Percentiles rank a stretch among this genome's conserved stretches.
Conservation (phyloP, 176 grass and related monocot species). For the Raddia guianensis region DNA sequence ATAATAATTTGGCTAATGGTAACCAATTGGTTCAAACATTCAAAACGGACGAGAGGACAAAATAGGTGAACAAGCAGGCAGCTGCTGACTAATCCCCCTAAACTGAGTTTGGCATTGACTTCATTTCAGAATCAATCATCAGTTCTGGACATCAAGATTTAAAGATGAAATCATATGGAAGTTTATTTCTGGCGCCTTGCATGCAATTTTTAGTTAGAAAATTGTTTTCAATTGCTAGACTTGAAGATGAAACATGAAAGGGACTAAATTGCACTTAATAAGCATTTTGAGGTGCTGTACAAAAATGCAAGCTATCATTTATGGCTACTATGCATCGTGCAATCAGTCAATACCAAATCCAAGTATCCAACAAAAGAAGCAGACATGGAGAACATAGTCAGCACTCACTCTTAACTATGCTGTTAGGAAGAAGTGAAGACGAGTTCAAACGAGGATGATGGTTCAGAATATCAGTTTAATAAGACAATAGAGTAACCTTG, state of each 20-base stretch:
- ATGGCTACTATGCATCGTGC: background rate
- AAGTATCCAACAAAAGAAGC: conserved; percentile 21
- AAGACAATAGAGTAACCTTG: background rate
- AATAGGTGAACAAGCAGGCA: conserved; percentile 18
- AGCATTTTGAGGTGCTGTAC: background rate
- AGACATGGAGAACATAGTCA: background rate
- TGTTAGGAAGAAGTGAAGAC: background rate
- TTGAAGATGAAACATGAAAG: background rate
- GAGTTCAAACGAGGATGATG: background rate
- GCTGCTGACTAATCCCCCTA: conserved; percentile 1
- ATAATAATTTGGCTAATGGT: background rate
- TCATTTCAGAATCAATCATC: conserved; percentile 22
- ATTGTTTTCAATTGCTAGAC: conserved; percentile 6
- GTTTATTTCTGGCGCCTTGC: background rate
- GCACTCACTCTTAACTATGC: background rate
- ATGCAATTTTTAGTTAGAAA: conserved; percentile 1
- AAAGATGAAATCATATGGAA: background rate
- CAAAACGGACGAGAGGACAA: conserved; percentile 3
- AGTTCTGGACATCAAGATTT: background rate
- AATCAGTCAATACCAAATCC: conserved; percentile 21
- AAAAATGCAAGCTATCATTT: conserved; percentile 29
- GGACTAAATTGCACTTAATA: background rate
- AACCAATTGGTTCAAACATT: background rate
- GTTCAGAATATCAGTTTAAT: background rate
- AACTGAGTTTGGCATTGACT: background rate